Evolutionary conservation across 2,329 filamentous ascomycete species (phyloP).

Genomic region (Sporothrix curviconia): DNA sequence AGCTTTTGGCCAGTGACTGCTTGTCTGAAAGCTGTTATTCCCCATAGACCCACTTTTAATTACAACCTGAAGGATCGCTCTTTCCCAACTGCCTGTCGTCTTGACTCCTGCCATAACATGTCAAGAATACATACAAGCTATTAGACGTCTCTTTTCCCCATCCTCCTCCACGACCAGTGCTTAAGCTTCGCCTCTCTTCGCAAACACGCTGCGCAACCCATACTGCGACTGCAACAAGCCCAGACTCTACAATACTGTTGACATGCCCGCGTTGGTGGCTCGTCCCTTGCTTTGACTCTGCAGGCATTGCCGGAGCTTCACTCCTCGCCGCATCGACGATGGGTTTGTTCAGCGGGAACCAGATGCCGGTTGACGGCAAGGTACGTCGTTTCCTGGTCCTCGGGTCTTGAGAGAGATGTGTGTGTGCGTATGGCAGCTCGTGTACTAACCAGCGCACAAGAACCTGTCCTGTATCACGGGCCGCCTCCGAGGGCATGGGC

Average conservation of each 20-base stretch:
- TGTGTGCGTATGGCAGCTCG: slow-evolving; percentile 49
- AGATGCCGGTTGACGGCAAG: slow-evolving; percentile 79
- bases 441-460: too few relatives aligned
- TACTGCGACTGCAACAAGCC: too few relatives aligned
- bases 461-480: slow-evolving; percentile 84
- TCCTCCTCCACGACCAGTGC: too few relatives aligned
- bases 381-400: slow-evolving; percentile 40
- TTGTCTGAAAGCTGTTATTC: neutral
- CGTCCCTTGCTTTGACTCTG: slow-evolving; percentile 22
- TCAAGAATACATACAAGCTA: too few relatives aligned
- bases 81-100: neutral
- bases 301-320: slow-evolving; percentile 26
- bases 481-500: slow-evolving; percentile 88
- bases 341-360: slow-evolving; percentile 66
- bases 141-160: too few relatives aligned
- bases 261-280: slow-evolving; percentile 18
- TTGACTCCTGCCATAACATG: neutral
- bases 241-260: too few relatives aligned
- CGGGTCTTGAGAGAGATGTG: neutral
- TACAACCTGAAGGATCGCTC: neutral
- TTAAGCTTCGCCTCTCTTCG: neutral
- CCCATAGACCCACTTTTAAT: slow-evolving; percentile 1
- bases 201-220: neutral
- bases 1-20: neutral
- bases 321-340: slow-evolving; percentile 42